These are phyloP conservation scores for Pseudopithomyces chartarum DNA, from an alignment of 2,329 filamentous ascomycete genomes.

Conservation along the genomic window DNA sequence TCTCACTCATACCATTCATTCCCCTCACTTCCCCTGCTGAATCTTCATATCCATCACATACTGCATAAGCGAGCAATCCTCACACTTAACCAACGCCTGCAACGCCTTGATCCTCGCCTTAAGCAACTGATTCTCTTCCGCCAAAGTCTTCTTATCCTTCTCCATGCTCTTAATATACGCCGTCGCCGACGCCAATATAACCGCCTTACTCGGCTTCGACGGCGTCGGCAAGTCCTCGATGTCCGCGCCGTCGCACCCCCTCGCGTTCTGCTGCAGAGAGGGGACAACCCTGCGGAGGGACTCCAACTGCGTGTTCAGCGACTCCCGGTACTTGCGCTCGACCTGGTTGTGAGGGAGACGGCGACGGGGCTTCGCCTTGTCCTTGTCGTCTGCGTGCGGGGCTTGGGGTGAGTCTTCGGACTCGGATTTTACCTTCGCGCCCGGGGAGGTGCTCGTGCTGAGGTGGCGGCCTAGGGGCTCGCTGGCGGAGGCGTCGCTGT, in stretches of 20 bases:
- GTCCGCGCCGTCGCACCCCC: slow-evolving; percentile 45
- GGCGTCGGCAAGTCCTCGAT: slow-evolving; percentile 51
- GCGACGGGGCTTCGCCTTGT: slow-evolving; percentile 41
- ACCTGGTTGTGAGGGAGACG: slow-evolving; percentile 52
- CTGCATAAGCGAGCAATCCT: slow-evolving; percentile 52
- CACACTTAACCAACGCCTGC: slow-evolving; percentile 52
- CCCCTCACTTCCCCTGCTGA: slow-evolving; percentile 35
- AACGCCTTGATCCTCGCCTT: slow-evolving; percentile 48
- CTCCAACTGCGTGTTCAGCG: slow-evolving; percentile 53
- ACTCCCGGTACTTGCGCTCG: slow-evolving; percentile 54
- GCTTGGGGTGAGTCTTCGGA: slow-evolving; percentile 30
- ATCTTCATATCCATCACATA: slow-evolving; percentile 50
- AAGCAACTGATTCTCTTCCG: slow-evolving; percentile 47
- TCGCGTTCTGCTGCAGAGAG: slow-evolving; percentile 44
- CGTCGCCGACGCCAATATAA: slow-evolving; percentile 52
- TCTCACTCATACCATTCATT: too few relatives aligned
- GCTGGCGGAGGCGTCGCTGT: slow-evolving; percentile 36
- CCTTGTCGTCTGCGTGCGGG: slow-evolving; percentile 29
- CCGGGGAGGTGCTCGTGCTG: slow-evolving; percentile 17
- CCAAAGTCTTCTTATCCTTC: slow-evolving; percentile 46
- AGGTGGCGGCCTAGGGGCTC: slow-evolving; percentile 40
- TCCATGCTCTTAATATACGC: slow-evolving; percentile 54
- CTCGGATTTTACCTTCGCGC: slow-evolving; percentile 38
- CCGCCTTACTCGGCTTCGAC: slow-evolving; percentile 51
- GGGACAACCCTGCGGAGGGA: slow-evolving; percentile 48